Evolutionary conservation across 2,329 filamentous ascomycete genomes (phyloP).

Genomic region (Paecilomyces dactylethromorphus): DNA sequence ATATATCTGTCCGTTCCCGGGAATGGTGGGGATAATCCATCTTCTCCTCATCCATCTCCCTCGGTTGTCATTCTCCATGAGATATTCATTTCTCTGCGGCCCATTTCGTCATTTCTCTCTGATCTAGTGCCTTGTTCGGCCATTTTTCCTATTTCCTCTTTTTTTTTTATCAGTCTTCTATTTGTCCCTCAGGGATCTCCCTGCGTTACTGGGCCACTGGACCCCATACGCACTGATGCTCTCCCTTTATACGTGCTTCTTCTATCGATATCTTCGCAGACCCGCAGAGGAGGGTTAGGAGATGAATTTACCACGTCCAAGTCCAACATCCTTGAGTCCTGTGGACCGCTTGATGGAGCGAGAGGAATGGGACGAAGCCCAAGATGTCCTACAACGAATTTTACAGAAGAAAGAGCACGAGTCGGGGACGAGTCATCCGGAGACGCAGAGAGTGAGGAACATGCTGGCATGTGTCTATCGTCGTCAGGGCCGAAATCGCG

Average conservation of each 20-base stretch:
- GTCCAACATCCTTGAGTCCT: conserved; percentile 4
- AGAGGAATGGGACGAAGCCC: conserved; percentile 7
- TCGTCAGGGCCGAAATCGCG: conserved; percentile 4
- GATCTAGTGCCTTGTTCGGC: no score
- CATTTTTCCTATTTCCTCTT: no score
- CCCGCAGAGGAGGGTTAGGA: background rate
- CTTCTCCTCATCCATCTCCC: background rate
- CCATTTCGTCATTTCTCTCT: no score
- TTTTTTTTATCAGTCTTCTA: no score
- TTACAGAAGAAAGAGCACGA: conserved; percentile 1
- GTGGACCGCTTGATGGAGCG: conserved; percentile 7
- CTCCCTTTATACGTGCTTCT: background rate
- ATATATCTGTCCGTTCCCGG: background rate
- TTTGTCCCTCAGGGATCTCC: no score
- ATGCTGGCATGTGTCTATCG: conserved; percentile 8
- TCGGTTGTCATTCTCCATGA: no score
- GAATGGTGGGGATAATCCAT: background rate
- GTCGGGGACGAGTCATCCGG: background rate
- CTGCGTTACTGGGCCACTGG: background rate
- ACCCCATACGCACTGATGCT: background rate
- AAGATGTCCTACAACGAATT: conserved; percentile 3
- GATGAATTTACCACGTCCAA: conserved; percentile 9
- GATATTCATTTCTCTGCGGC: no score
- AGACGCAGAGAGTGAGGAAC: conserved; percentile 5
- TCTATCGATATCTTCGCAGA: background rate